phyloP scores from a whole-genome alignment of 2,329 filamentous ascomycete species.

The Endothia cerciana region DNA sequence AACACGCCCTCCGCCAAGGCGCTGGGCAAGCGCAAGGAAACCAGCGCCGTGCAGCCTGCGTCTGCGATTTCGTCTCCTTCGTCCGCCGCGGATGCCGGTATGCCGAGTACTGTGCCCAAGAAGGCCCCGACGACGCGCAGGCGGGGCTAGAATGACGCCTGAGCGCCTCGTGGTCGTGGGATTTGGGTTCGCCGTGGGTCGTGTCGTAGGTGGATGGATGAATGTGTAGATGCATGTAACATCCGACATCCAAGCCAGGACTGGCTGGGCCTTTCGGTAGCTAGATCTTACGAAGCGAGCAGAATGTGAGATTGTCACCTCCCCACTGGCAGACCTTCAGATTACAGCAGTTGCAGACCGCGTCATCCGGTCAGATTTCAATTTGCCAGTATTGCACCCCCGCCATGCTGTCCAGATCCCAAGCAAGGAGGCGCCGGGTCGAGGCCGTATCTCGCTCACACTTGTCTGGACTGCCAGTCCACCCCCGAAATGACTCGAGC shows the following conservation, averaged over 20 bases:
- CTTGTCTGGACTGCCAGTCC: neutral
- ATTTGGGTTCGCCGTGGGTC: neutral
- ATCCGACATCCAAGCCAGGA: constrained; percentile 16
- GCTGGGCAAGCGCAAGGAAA: constrained; percentile 46
- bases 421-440: constrained; percentile 1
- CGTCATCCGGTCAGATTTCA: constrained; percentile 11
- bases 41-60: constrained; percentile 32
- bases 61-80: constrained; percentile 33
- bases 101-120: constrained; percentile 37
- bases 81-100: constrained; percentile 31
- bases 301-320: constrained; percentile 11
- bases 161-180: neutral
- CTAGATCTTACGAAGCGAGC: constrained; percentile 17
- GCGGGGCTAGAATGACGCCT: constrained; percentile 37
- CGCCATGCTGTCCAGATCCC: neutral
- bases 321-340: neutral
- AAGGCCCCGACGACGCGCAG: constrained; percentile 49
- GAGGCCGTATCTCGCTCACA: constrained; percentile 4
- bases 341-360: neutral
- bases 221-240: constrained; percentile 15
- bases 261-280: constrained; percentile 14
- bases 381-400: neutral
- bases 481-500: constrained; percentile 14
- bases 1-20: constrained; percentile 57
- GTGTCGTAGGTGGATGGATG: neutral